Base-by-base conservation (phyloP, 2,329 filamentous ascomycete genomes). In the Cladosporium oxysporum region DNA sequence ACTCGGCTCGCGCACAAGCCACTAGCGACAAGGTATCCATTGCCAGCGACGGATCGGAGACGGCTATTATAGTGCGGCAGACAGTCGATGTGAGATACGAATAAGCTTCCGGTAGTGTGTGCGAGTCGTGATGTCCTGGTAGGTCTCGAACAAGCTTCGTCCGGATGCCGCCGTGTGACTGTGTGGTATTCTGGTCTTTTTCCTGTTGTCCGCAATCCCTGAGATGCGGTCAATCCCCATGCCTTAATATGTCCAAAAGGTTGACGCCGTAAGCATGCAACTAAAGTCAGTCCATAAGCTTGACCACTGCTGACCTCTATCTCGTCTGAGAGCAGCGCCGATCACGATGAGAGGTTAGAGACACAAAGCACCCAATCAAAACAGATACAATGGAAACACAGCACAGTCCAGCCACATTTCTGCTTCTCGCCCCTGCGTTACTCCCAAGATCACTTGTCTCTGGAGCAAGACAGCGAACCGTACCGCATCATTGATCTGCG, bases 51-150 rank as follows among this genome's bases (percentile, higher is more conserved):
- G 52, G 50, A 21, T 64, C 62, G 21, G 50, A 44, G 28, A 29
- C 33, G 12, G 52, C 62, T 1, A 64, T 64, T 18, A 55, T 64
- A 33, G 62, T 64, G 10, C 49, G 37, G 5, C 62, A 64, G 52
- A 64, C 62, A 11, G 52, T 64, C 14, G 52, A 64, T 47, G 62
- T 58, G 5, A 41, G 31, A 14, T 58, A 58, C 14, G 33, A 58
- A 41, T 57, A 2, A 29, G 49, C n/a, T 21, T 47, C 5, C 7
- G 14, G 5, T 47, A 21, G 41, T n/a, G 41, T 23, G 21, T 47
- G 21, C 41, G 41, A 47, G n/a, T 23, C 41, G 2, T 47, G n/a
- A 47, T 21, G 10, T 47, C 33, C 33, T 14, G 33, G 12, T 35
- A 4, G 12, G 33, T 14, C 3, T 14, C 33, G 14, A 35, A 16